Evolutionary conservation across 768 basidiomycete species (phyloP).

Genomic region (Rhodotorula kratochvilovae): DNA sequence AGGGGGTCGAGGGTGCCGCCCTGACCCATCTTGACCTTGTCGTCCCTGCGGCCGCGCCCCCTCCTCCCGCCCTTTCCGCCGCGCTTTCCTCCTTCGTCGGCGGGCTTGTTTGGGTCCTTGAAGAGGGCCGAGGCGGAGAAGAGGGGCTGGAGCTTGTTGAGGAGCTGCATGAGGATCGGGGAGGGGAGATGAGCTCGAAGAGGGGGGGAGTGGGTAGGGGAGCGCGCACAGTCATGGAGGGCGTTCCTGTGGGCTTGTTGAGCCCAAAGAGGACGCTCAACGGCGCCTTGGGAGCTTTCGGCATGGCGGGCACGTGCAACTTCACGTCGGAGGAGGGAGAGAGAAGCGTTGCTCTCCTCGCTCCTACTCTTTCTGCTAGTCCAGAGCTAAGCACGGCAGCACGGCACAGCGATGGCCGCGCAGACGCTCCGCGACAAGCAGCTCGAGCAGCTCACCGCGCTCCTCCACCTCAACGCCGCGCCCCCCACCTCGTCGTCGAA

Average conservation of each 20-base stretch:
- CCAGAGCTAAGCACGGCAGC: too few relatives aligned
- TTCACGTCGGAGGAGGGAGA: neutral
- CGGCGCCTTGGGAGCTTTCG: conserved; percentile 37
- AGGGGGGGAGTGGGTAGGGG: too few relatives aligned
- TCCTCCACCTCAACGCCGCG: conserved; percentile 89
- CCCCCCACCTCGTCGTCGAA: conserved; percentile 39
- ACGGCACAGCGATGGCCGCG: neutral
- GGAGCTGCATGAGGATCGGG: conserved; percentile 50
- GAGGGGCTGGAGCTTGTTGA: conserved; percentile 80
- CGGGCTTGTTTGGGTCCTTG: conserved; percentile 37
- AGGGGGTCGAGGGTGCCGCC: conserved; percentile 95
- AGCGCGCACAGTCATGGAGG: conserved; percentile 64
- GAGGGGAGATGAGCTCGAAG: neutral
- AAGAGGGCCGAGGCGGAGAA: conserved; percentile 73
- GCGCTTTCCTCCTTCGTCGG: conserved; percentile 7
- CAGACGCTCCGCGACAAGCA: conserved; percentile 75
- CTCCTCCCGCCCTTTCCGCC: conserved; percentile 48
- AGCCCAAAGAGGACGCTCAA: conserved; percentile 67
- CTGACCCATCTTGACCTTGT: conserved; percentile 74
- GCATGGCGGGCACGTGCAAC: conserved; percentile 2
- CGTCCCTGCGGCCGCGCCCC: conserved; percentile 51
- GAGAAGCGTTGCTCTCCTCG: too few relatives aligned
- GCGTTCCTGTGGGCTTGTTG: conserved; percentile 84
- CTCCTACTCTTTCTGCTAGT: too few relatives aligned
- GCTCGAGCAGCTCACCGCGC: conserved; percentile 71